Percentiles rank a stretch among this genome's conserved stretches.
phyloP scores from a whole-genome alignment of 2,329 filamentous ascomycete species.

The Furcasterigmium sp. region DNA sequence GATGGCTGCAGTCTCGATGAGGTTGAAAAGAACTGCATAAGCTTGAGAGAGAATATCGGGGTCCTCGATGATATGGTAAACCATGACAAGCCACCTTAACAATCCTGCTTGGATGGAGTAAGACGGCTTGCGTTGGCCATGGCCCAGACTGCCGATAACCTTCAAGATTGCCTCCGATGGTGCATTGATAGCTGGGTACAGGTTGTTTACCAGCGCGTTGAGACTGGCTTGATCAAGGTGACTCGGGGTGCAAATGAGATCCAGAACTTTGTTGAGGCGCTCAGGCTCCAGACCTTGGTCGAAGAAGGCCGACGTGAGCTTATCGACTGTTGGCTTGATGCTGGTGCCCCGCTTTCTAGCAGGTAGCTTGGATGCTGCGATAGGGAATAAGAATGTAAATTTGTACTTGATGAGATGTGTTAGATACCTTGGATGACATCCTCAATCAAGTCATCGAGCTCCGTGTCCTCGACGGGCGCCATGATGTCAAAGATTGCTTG shows the following conservation, averaged over 20 bases:
- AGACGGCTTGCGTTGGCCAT: constrained; percentile 70
- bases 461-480: constrained; percentile 20
- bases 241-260: constrained; percentile 60
- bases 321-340: constrained; percentile 60
- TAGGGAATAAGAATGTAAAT: constrained; percentile 6
- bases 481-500: constrained; percentile 1
- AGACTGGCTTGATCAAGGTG: constrained; percentile 73
- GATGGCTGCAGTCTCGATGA: constrained; percentile 75
- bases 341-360: constrained; percentile 60
- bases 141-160: constrained; percentile 69
- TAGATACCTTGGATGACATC: constrained; percentile 24
- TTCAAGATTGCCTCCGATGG: constrained; percentile 55
- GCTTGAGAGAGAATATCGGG: constrained; percentile 58
- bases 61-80: constrained; percentile 66
- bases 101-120: constrained; percentile 65
- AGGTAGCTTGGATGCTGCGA: constrained; percentile 52
- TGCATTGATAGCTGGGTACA: constrained; percentile 70
- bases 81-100: constrained; percentile 72
- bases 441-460: constrained; percentile 27
- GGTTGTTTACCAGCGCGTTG: constrained; percentile 62
- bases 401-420: not conserved
- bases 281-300: constrained; percentile 60
- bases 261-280: constrained; percentile 57
- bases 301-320: constrained; percentile 57
- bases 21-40: constrained; percentile 74